These are phyloP conservation scores for Hyaloscypha variabilis DNA, from an alignment of 495 filamentous ascomycete species.

Conservation along the genomic window DNA sequence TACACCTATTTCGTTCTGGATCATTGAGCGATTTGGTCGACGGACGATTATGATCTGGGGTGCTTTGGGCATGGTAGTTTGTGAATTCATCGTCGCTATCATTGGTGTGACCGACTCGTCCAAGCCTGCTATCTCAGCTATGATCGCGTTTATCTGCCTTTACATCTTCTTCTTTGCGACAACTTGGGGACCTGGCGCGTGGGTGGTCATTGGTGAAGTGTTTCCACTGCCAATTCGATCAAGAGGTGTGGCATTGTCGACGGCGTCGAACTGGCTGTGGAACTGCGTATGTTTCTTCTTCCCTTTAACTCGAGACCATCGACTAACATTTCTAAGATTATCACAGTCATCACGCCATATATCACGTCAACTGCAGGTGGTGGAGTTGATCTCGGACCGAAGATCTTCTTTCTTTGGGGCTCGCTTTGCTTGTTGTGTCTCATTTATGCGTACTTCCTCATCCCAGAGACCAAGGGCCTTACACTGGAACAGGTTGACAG, in stretches of 20 bases:
- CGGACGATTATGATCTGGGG: constrained; percentile 79
- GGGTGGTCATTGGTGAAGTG: constrained; percentile 86
- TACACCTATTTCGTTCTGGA: constrained; percentile 79
- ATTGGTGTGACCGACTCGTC: constrained; percentile 56
- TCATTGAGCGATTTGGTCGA: constrained; percentile 79
- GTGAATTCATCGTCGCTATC: constrained; percentile 83
- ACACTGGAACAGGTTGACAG: constrained; percentile 87
- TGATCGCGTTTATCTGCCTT: constrained; percentile 72
- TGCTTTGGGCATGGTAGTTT: constrained; percentile 76
- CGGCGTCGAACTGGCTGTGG: constrained; percentile 87
- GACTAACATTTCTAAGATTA: constrained; percentile 32
- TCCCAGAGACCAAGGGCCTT: constrained; percentile 79
- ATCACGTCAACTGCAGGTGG: constrained; percentile 28
- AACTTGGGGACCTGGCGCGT: constrained; percentile 70
- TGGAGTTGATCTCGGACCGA: constrained; percentile 59
- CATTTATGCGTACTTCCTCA: constrained; percentile 75
- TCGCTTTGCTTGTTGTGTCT: constrained; percentile 65
- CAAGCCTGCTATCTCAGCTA: constrained; percentile 58
- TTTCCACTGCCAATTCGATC: constrained; percentile 84
- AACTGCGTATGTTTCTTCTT: constrained; percentile 42
- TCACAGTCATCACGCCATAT: constrained; percentile 34
- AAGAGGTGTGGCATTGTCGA: constrained; percentile 76
- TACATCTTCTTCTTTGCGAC: constrained; percentile 78
- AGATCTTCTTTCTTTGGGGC: constrained; percentile 83
- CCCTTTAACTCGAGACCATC: background rate